Percentiles rank a stretch among this genome's conserved stretches.
Evolutionary conservation across 2,329 filamentous ascomycete species (phyloP).

Genomic region (Cercospora citrullina): DNA sequence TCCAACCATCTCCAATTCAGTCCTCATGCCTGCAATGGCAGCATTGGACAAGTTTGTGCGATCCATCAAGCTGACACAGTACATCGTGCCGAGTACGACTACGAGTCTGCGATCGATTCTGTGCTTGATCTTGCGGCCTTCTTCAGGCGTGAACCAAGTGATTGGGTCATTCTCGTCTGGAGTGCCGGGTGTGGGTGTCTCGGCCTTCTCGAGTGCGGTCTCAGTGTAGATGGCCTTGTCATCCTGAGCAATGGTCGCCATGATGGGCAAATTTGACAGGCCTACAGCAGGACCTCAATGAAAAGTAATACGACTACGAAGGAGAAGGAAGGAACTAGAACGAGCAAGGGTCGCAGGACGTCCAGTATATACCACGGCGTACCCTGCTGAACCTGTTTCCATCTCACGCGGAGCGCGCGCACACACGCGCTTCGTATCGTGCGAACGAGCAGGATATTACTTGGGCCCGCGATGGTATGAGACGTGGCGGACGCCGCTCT

Average conservation of each 20-base stretch:
- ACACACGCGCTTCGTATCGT: background rate
- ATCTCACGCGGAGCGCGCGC: background rate
- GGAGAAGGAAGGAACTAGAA: background rate
- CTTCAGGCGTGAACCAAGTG: constrained; percentile 54
- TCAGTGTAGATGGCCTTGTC: background rate
- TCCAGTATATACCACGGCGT: background rate
- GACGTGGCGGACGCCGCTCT: background rate
- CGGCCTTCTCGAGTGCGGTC: constrained; percentile 6
- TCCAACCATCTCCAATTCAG: constrained; percentile 22
- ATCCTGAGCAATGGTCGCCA: background rate
- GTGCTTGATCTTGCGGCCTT: constrained; percentile 67
- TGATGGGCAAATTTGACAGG: background rate
- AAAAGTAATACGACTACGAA: background rate
- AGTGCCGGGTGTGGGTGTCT: background rate
- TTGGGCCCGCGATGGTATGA: background rate
- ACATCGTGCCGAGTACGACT: constrained; percentile 8
- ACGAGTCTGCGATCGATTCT: constrained; percentile 38
- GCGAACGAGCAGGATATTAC: background rate
- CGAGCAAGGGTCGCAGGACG: background rate
- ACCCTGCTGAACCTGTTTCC: background rate
- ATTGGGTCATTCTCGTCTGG: constrained; percentile 33
- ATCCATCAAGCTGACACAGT: constrained; percentile 15
- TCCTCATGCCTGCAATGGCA: constrained; percentile 29
- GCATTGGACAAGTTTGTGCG: constrained; percentile 32
- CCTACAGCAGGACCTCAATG: background rate